Evolutionary conservation across 2,329 filamentous ascomycete genomes (phyloP), one percentile per base, ranked within the genome.

Genomic region (Plectosphaerella sp.): DNA sequence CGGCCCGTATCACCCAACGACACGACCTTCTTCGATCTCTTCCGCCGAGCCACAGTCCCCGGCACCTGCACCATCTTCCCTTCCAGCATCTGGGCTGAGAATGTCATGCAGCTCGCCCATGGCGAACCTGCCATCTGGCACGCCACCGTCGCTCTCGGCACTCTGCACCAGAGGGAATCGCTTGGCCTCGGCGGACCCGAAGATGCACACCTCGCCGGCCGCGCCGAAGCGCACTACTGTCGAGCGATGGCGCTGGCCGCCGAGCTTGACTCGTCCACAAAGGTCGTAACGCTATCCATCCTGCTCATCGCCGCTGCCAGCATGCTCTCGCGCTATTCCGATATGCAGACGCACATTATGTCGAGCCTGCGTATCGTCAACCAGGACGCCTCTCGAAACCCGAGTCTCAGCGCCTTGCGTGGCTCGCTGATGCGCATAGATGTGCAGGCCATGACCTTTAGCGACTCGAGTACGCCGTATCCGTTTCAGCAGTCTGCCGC

Each of bases 71-170:
- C 57, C 0, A 61, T 66, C 22, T 60, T 66, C 36, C 64, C 64
- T 2, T 65, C 65, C 1, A 51, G 57, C 7, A 70, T 71, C 48
- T 71, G 68, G 68, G 60, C 58, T 7, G 52, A 55, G 9, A 59
- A 63, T 10, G 33, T 69, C 3, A 54, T 71, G 1, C 67, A 70
- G 59, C 54, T 67, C 2, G 66, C 68, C 0, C 66, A 69, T 50
- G 54, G 51, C 45, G 67, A 70, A 49, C 64, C 66, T 8, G 66
- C 68, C 7, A 61, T 67, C 1, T 71, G 67, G 68, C 63, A 66
- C 33, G 66, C 66, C 3, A 64, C 64, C 0, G 62, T 68, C 5
- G 67, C 67, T 0, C 46, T 71, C 4, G 69, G 68, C 1, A 66
- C 67, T 3, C 56, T 72, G 41, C 67, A 71, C 42, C 64, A 64